These are phyloP conservation scores for Ophiostoma sp. DNA, from an alignment of 2,329 filamentous ascomycete species.

Conservation along the genomic window DNA sequence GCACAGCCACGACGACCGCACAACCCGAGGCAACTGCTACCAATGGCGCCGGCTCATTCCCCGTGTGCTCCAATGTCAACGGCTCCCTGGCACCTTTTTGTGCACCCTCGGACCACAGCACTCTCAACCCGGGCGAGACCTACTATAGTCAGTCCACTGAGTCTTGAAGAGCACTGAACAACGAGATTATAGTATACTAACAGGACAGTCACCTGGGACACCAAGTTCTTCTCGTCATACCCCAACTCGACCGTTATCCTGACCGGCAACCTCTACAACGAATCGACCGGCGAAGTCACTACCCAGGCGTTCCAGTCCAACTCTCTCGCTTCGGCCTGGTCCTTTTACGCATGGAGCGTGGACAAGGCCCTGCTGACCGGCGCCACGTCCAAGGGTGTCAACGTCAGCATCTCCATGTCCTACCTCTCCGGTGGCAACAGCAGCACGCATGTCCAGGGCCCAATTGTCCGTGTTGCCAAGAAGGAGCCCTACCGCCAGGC, in stretches of 20 bases:
- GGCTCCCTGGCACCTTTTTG: constrained; percentile 49
- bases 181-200: neutral
- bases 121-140: constrained; percentile 42
- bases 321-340: constrained; percentile 40
- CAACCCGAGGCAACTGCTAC: constrained; percentile 43
- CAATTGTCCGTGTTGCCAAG: constrained; percentile 40
- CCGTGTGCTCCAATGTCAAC: constrained; percentile 45
- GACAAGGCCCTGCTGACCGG: constrained; percentile 37
- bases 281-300: constrained; percentile 31
- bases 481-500: constrained; percentile 34
- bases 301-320: constrained; percentile 35
- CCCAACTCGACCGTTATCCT: constrained; percentile 37
- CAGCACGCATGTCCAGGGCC: constrained; percentile 35
- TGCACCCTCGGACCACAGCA: constrained; percentile 41
- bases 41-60: constrained; percentile 45
- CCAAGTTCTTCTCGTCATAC: constrained; percentile 44
- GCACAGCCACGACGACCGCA: constrained; percentile 35
- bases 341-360: constrained; percentile 46
- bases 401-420: constrained; percentile 46
- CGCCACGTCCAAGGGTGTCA: constrained; percentile 35
- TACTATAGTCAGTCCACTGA: constrained; percentile 45
- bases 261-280: constrained; percentile 40
- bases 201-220: constrained; percentile 53
- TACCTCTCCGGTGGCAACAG: constrained; percentile 31
- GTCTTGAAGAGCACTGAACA: neutral